phyloP scores from a whole-genome alignment of 257 asterid genomes.

The Capsicum chinense region DNA sequence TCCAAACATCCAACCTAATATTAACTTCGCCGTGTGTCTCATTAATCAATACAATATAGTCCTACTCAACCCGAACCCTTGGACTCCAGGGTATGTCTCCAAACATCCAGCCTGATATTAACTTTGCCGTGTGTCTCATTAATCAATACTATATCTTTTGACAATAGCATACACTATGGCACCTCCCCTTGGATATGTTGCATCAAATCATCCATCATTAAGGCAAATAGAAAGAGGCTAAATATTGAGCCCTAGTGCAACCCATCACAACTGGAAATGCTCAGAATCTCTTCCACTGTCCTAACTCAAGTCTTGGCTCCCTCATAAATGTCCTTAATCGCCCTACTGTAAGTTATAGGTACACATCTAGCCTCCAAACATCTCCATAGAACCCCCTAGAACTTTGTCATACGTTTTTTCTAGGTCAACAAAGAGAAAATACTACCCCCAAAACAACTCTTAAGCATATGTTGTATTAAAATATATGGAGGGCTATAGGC shows the following conservation, averaged over 20 bases:
- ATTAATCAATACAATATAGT: too few relatives aligned
- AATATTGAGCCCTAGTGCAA: neutral
- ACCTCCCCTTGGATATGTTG: neutral
- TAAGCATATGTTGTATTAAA: constrained; percentile 11
- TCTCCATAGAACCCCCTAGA: neutral
- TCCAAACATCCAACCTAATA: too few relatives aligned
- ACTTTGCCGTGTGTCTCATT: neutral
- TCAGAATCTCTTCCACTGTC: neutral
- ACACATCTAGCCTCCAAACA: neutral
- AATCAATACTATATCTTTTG: neutral
- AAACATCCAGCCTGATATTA: neutral
- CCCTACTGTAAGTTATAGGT: neutral
- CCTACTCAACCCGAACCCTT: too few relatives aligned
- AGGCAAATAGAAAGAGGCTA: neutral
- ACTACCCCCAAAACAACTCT: neutral
- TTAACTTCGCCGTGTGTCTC: too few relatives aligned
- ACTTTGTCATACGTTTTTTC: neutral
- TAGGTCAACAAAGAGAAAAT: constrained; percentile 11
- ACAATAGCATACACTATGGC: neutral
- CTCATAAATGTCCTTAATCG: neutral
- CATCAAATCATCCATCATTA: neutral
- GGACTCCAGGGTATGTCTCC: neutral
- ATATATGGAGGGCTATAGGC: constrained; percentile 23
- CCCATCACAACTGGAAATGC: neutral
- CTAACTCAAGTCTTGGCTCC: neutral